Conservation (phyloP, 768 basidiomycete genomes). For the Lepiota venenata region DNA sequence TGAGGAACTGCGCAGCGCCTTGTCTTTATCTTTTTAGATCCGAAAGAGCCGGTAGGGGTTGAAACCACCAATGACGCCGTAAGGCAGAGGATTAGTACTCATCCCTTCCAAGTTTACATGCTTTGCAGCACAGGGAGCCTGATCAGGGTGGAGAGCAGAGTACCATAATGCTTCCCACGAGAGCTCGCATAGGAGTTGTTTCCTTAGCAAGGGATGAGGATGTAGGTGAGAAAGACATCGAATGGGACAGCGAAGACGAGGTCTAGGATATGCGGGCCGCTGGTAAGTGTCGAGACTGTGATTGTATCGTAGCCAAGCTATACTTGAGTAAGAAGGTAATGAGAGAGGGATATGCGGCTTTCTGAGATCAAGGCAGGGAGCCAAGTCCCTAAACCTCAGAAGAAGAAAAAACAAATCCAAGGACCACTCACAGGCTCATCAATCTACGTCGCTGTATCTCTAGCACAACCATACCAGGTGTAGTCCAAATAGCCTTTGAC, state of each 20-base stretch:
- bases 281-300: conserved; percentile 61
- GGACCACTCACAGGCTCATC: conserved; percentile 64
- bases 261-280: conserved; percentile 44
- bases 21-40: neutral
- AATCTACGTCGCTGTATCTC: conserved; percentile 76
- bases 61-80: conserved; percentile 7
- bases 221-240: conserved; percentile 16
- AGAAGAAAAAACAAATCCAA: neutral
- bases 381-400: too few relatives aligned
- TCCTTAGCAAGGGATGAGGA: conserved; percentile 27
- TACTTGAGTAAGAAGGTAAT: too few relatives aligned
- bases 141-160: conserved; percentile 83
- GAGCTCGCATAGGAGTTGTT: conserved; percentile 61
- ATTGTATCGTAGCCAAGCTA: neutral
- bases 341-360: too few relatives aligned
- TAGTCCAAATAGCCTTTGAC: conserved; percentile 56
- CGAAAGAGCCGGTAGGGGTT: neutral
- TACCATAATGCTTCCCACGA: conserved; percentile 88
- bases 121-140: conserved; percentile 90
- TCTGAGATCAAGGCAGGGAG: too few relatives aligned
- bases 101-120: conserved; percentile 42
- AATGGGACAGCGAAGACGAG: neutral
- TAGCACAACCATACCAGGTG: conserved; percentile 58
- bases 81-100: neutral
- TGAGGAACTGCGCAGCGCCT: neutral